Evolutionary conservation across 1,284 basidiomycete genomes (phyloP), one percentile per base, ranked within the genome.

Genomic region (Sanghuangporus baumii): DNA sequence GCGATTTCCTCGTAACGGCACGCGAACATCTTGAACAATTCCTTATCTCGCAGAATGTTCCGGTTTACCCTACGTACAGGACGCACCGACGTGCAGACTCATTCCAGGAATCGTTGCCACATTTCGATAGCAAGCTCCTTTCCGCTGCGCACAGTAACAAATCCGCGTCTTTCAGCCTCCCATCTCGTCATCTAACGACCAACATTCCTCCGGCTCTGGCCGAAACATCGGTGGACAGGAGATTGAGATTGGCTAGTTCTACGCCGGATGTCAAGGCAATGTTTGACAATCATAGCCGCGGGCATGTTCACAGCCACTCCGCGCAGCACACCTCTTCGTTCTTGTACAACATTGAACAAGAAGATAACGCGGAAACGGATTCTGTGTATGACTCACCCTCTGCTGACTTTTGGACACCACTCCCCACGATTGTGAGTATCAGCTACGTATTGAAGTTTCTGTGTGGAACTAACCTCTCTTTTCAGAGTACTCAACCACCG

Each of bases 221-320:
- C 23, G 64, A 65, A 41, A 43, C 55, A n/a, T 58, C 63, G 37
- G 84, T 85, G 14, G 91, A 93, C 71, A 83, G 91, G 60, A 80
- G 92, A 52, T 78, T 94, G 57, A 85, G 93, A 55, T 79, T 95
- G 63, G 92, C 92, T 9, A 92, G 87, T 67, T 94, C 93, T 8
- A 92, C 94, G 3, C 93, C 94, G 0, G 94, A 98, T 71, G 95
- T 98, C 64, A 98, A 98, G 75, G 94, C 96, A 0, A 75, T 98
- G 65, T 98, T 98, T 76, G 93, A 86, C 65, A 81, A 92, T 71
- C 85, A 59, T 50, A 63, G 57, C 46, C 59, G 59, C 9, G 59
- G 59, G 6, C 59, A 60, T 37, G 50, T 51, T 18, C 59, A 62
- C 50, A 60, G 58, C n/a, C 62, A 57, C 20, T 57, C 59, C n/a